phyloP scores from a whole-genome alignment of 225 moss, liverwort and hornwort genomes.

The Polytrichum formosum region DNA sequence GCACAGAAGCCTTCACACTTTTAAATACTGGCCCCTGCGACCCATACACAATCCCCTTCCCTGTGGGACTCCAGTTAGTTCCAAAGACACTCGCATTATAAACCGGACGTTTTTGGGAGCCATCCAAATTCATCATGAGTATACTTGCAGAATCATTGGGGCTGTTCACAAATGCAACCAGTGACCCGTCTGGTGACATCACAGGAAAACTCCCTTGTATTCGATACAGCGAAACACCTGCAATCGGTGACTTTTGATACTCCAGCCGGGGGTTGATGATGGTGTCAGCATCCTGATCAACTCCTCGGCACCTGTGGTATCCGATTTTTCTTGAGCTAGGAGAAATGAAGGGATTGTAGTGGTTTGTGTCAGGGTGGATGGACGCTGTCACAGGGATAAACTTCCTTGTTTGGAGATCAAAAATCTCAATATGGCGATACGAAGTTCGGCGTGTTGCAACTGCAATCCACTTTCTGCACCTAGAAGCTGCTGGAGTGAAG shows the following conservation, averaged over 20 bases:
- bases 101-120: slow-evolving; percentile 25
- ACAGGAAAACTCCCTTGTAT: slow-evolving; percentile 44
- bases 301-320: slow-evolving; percentile 51
- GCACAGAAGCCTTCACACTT: slow-evolving; percentile 13
- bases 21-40: slow-evolving; percentile 22
- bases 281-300: slow-evolving; percentile 4
- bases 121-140: slow-evolving; percentile 27
- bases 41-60: slow-evolving; percentile 29
- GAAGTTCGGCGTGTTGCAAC: slow-evolving; percentile 51
- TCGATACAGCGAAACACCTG: slow-evolving; percentile 25
- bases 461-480: slow-evolving; percentile 37
- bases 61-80: slow-evolving; percentile 37
- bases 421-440: slow-evolving; percentile 48
- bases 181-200: slow-evolving; percentile 42
- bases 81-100: slow-evolving; percentile 23
- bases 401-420: slow-evolving; percentile 20
- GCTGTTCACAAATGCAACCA: slow-evolving; percentile 25
- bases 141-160: slow-evolving; percentile 1
- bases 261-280: slow-evolving; percentile 26
- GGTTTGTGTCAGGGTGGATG: slow-evolving; percentile 31
- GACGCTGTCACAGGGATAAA: slow-evolving; percentile 37
- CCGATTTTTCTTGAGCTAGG: slow-evolving; percentile 25
- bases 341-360: slow-evolving; percentile 55
- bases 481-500: slow-evolving; percentile 52
- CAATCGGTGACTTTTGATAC: slow-evolving; percentile 21